Percentiles rank a stretch among this genome's conserved stretches.
Evolutionary conservation across 768 basidiomycete species (phyloP).

Genomic region (Auriculariales sp.): DNA sequence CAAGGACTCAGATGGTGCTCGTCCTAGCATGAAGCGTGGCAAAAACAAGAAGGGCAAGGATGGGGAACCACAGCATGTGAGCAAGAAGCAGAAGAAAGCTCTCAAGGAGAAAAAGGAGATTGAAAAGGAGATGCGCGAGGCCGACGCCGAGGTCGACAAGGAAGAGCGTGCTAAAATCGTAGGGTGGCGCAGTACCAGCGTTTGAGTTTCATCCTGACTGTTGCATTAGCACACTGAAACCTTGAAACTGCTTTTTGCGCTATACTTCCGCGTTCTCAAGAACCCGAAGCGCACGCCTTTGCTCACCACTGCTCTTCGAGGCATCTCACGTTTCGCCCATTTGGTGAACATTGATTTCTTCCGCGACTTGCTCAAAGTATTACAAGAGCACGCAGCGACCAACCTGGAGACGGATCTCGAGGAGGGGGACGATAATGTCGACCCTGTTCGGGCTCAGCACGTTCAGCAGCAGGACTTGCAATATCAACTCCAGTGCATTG

Average conservation of each 20-base stretch:
- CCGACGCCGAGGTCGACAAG: conserved; percentile 83
- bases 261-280: conserved; percentile 95
- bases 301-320: conserved; percentile 76
- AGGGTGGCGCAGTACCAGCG: too few relatives aligned
- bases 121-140: conserved; percentile 83
- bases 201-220: not conserved
- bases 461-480: conserved; percentile 29
- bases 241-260: conserved; percentile 87
- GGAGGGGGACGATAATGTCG: conserved; percentile 22
- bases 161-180: conserved; percentile 78
- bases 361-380: conserved; percentile 78
- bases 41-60: conserved; percentile 43
- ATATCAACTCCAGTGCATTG: conserved; percentile 68
- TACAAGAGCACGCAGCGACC: conserved; percentile 51
- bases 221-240: conserved; percentile 83
- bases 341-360: conserved; percentile 98
- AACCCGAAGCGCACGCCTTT: conserved; percentile 63
- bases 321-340: conserved; percentile 87
- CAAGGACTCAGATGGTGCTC: conserved; percentile 23
- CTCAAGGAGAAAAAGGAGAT: conserved; percentile 83
- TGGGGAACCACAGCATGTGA: conserved; percentile 57
- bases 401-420: conserved; percentile 23
- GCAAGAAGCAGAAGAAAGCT: conserved; percentile 81
- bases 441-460: conserved; percentile 7
- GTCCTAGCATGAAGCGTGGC: conserved; percentile 20